Percentiles rank a stretch among this genome's conserved stretches.
These are phyloP conservation scores for Cladophialophora exuberans DNA, from an alignment of 2,329 filamentous ascomycete genomes.

Conservation along the genomic window DNA sequence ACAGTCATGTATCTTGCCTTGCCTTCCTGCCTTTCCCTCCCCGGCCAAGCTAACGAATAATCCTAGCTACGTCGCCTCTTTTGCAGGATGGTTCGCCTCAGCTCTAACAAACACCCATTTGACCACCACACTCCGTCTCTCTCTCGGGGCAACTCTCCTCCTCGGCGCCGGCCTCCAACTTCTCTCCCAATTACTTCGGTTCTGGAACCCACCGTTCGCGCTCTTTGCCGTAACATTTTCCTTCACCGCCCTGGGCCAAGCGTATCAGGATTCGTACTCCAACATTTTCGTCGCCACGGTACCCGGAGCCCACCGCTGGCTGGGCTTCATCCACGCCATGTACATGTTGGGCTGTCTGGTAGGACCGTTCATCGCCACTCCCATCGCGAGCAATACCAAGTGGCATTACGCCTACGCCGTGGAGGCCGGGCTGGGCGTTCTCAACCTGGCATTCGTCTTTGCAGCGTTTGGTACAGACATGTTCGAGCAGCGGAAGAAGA, in stretches of 20 bases:
- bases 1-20: slow-evolving; percentile 49
- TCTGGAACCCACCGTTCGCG: slow-evolving; percentile 44
- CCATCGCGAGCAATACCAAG: slow-evolving; percentile 56
- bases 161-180: slow-evolving; percentile 60
- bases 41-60: neutral
- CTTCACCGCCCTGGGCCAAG: slow-evolving; percentile 42
- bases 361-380: slow-evolving; percentile 70
- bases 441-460: slow-evolving; percentile 20
- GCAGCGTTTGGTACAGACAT: slow-evolving; percentile 55
- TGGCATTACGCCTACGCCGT: slow-evolving; percentile 76
- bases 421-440: slow-evolving; percentile 52
- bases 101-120: slow-evolving; percentile 61
- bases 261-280: slow-evolving; percentile 37
- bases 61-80: slow-evolving; percentile 58
- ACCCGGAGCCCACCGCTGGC: slow-evolving; percentile 66
- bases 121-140: slow-evolving; percentile 49
- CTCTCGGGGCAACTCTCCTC: slow-evolving; percentile 60
- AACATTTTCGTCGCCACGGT: slow-evolving; percentile 49
- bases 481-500: slow-evolving; percentile 41
- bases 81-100: slow-evolving; percentile 63
- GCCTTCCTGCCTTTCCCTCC: neutral
- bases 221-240: slow-evolving; percentile 35
- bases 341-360: slow-evolving; percentile 72
- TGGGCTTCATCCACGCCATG: slow-evolving; percentile 72
- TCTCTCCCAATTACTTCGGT: slow-evolving; percentile 41